phyloP scores from a whole-genome alignment of 2,329 filamentous ascomycete genomes.

The Fusarium verrucosum region DNA sequence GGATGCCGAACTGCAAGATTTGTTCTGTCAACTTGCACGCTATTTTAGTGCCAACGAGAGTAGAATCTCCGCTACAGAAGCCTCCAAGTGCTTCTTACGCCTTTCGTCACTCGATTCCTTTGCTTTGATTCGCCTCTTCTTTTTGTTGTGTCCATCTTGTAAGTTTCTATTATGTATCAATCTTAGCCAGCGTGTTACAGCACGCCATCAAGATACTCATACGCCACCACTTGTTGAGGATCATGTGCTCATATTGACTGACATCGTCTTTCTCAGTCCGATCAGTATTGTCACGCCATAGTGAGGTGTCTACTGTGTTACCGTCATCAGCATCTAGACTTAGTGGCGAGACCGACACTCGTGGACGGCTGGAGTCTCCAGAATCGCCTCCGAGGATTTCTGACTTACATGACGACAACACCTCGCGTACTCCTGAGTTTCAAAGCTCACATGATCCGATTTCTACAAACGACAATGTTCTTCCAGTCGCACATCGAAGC shows the following conservation, averaged over 20 bases:
- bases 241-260: background rate
- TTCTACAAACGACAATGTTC: background rate
- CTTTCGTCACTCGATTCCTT: background rate
- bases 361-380: no score
- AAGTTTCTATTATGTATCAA: background rate
- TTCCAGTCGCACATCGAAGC: background rate
- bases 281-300: background rate
- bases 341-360: background rate
- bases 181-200: no score
- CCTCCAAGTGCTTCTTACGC: background rate
- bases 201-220: background rate
- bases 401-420: no score
- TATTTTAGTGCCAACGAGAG: constrained; percentile 9
- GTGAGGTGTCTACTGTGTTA: background rate
- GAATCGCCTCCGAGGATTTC: background rate
- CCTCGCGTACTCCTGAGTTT: no score
- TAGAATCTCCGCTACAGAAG: constrained; percentile 1
- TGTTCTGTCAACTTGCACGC: constrained; percentile 5
- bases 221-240: no score
- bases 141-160: background rate
- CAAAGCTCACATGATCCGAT: background rate
- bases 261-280: background rate
- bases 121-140: background rate
- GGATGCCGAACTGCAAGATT: constrained; percentile 1
- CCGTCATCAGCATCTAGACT: background rate